A percentile compares a stretch with the other conserved stretches of the same genome.
phyloP scores from a whole-genome alignment of 768 basidiomycete genomes.

The Psilocybe tampanensis region DNA sequence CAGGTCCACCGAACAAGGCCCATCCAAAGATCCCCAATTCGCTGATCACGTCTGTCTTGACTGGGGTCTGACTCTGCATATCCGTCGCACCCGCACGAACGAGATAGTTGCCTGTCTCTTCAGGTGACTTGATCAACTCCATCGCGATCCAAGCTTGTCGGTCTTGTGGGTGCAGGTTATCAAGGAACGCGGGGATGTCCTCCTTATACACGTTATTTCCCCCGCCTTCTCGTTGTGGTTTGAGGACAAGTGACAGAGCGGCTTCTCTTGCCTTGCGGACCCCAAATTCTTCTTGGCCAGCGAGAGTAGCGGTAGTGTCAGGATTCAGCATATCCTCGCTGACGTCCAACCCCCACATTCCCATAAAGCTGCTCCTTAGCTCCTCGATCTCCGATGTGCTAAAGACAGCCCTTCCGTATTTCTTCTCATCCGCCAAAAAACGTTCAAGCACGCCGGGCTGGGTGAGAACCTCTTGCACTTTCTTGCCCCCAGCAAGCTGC shows the following conservation, averaged over 20 bases:
- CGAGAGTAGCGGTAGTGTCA: conserved; percentile 26
- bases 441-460: conserved; percentile 71
- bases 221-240: conserved; percentile 98
- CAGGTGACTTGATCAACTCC: conserved; percentile 85
- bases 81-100: conserved; percentile 65
- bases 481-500: conserved; percentile 96
- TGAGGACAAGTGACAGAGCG: conserved; percentile 74
- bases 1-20: conserved; percentile 65
- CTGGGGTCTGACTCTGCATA: conserved; percentile 34
- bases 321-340: conserved; percentile 35
- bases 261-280: conserved; percentile 53
- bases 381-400: conserved; percentile 44
- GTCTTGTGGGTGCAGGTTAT: conserved; percentile 57
- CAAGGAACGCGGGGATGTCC: conserved; percentile 79
- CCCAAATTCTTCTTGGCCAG: conserved; percentile 39
- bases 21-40: conserved; percentile 95
- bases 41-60: conserved; percentile 73
- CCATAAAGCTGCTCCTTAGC: conserved; percentile 81
- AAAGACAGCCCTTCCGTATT: conserved; percentile 36
- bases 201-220: conserved; percentile 94
- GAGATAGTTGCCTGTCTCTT: conserved; percentile 68
- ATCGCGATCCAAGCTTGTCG: conserved; percentile 94
- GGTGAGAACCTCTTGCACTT: conserved; percentile 88
- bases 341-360: conserved; percentile 82
- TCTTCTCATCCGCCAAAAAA: conserved; percentile 55